Percentiles rank a stretch among this genome's conserved stretches.
Conservation (phyloP, 176 grass and related monocot species). For the Oryza brachyantha region DNA sequence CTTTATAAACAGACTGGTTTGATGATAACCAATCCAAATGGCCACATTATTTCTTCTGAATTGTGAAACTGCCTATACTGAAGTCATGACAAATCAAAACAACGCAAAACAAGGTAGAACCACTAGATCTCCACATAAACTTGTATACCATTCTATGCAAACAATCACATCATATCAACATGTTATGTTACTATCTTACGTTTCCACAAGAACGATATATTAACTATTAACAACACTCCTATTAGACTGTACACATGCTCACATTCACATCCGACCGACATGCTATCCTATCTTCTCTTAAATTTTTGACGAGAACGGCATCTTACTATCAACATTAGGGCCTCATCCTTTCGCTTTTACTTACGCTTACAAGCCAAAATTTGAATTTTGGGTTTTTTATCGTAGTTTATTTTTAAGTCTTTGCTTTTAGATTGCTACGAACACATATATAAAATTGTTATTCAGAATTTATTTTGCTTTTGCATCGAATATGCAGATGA, state of each 20-base stretch:
- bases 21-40: background rate
- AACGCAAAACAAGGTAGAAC: background rate
- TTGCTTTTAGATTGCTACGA: too few species aligned
- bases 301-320: background rate
- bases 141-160: background rate
- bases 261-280: background rate
- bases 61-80: background rate
- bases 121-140: background rate
- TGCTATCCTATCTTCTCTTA: background rate
- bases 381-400: too few species aligned
- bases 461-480: too few species aligned
- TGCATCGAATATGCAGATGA: too few species aligned
- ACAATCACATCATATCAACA: background rate
- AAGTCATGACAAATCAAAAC: conserved; percentile 14
- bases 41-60: background rate
- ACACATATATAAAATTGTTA: too few species aligned
- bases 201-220: background rate
- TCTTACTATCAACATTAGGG: background rate
- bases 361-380: too few species aligned
- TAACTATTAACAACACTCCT: background rate
- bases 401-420: too few species aligned
- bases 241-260: background rate
- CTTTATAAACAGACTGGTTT: background rate
- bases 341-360: too few species aligned
- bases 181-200: background rate